Base-by-base conservation (phyloP, 2,329 filamentous ascomycete species). In the Arthrinium phaeospermum region DNA sequence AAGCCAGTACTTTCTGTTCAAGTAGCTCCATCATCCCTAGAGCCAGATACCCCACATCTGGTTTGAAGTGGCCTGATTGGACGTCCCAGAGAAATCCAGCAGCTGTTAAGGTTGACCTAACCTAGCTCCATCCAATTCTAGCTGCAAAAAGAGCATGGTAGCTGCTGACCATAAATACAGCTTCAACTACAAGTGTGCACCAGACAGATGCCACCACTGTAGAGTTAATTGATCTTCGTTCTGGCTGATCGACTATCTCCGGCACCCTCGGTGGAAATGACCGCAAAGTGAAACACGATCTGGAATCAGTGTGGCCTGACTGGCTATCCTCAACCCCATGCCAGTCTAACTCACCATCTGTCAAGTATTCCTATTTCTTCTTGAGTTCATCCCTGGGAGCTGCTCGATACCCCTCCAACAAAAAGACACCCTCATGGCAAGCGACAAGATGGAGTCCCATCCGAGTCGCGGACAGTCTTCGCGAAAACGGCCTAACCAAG, bases 401-500 rank as follows among this genome's bases (percentile, higher is more conserved):
- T 41, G 22, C 34, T 37, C 34, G 34, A 41, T 12, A 41, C n/a
- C 19, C 34, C 57, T 34, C 13, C 34, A 37, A 10, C 57, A 64
- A 27, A 13, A 14, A 14, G 12, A 51, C n/a, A 51, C 8, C 49
- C n/a, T n/a, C n/a, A 51, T 24, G 49, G n/a, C 49, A 27, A 64
- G 34, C 30, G 34, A 64, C 34, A 64, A 13, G 34, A 41, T 41
- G 57, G 57, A 64, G 57, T 64, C 34, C 57, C 57, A 41, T 41
- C 57, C 57, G 13, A 64, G n/a, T 41, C 57, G 57, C 34, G 57
- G 57, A 22, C 57, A 64, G 34, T 41, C 57, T 64, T 64, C 57
- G 57, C 57, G 57, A n/a, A 76, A 90, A 86, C 88, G 90, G 30
- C 86, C 84, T 3, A 92, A 92, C 73, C 90, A 92, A 77, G 90